Base-by-base conservation (phyloP, 306 rosid genomes). In the Pterocarpus santalinus region DNA sequence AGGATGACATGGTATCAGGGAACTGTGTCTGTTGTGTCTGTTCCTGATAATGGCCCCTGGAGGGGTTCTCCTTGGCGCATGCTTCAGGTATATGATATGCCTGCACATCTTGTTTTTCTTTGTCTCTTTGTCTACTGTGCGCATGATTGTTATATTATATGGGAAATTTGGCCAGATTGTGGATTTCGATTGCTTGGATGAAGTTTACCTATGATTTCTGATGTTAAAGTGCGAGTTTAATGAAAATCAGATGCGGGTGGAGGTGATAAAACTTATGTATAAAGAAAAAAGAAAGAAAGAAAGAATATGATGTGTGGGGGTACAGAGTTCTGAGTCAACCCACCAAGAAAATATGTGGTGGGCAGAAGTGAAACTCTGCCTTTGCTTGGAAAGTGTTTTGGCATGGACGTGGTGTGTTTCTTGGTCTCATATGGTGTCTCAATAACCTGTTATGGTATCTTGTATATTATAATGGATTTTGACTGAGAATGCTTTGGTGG, bases 1-100 rank as follows among this genome's bases (percentile, higher is more conserved):
- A 81, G 88, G 89, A 75, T 73, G 82, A 76, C 89, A 7, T 92
- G 94, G 95, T 81, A 64, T 84, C 94, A 89, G 79, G 98, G 98
- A 35, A 73, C 85, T 0, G 75, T 94, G 47, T 63, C 90, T 10
- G n/a, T 78, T 0, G 83, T 64, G 5, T 53, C 73, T 39, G 38
- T 71, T 12, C 36, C 78, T 5, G 87, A 71, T 3, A 63, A n/a
- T 13, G 87, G 68, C 49, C 87, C 39, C 6, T 88, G 95, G 95
- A 72, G 17, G 35, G 65, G 77, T 32, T 90, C 95, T 44, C 94
- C 94, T 9, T 92, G 95, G 94, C 92, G 92, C 8, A 88, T 80
- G 93, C 91, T 92, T 88, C 88, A 89, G 94, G 97, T 92, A 72
- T 68, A 15, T 13, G 17, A 2, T 52, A 35, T 60, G 41, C 11